phyloP scores from a whole-genome alignment of 2,329 filamentous ascomycete genomes.

The Graphium sp. region DNA sequence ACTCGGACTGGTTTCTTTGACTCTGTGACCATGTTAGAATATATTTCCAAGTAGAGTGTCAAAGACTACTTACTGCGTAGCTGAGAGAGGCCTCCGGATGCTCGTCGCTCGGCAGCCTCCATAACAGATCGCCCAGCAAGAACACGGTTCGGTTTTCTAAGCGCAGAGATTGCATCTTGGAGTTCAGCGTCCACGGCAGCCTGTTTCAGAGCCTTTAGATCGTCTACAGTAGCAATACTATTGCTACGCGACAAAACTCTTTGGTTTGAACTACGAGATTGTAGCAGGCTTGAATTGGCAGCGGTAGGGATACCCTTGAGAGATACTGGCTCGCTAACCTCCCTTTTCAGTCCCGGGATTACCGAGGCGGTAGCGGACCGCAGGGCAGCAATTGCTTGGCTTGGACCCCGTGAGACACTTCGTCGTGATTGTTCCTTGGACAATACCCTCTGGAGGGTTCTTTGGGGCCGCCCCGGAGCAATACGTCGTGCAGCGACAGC shows the following conservation, averaged over 20 bases:
- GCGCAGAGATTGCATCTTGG: conserved; percentile 53
- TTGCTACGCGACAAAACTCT: conserved; percentile 19
- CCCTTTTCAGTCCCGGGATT: conserved; percentile 47
- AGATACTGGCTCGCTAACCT: conserved; percentile 42
- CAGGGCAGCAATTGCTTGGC: conserved; percentile 44
- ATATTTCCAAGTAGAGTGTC: neutral
- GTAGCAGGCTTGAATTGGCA: conserved; percentile 14
- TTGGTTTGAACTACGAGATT: no score
- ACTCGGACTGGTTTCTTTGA: conserved; percentile 30
- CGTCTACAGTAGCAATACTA: conserved; percentile 31
- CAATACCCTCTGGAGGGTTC: conserved; percentile 45
- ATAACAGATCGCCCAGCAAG: conserved; percentile 50
- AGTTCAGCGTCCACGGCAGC: conserved; percentile 53
- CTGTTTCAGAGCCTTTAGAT: conserved; percentile 45
- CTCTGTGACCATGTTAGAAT: conserved; percentile 22
- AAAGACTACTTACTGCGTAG: conserved; percentile 26
- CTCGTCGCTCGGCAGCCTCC: conserved; percentile 48
- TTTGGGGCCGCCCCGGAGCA: conserved; percentile 21
- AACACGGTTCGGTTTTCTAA: conserved; percentile 62
- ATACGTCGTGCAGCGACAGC: conserved; percentile 29
- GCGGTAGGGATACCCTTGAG: conserved; percentile 25
- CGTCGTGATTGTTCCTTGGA: conserved; percentile 40
- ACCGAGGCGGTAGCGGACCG: conserved; percentile 50
- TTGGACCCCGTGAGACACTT: conserved; percentile 38
- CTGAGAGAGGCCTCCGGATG: conserved; percentile 24